Evolutionary conservation across 2,329 filamentous ascomycete species (phyloP).

Genomic region (Xylaria sp.): DNA sequence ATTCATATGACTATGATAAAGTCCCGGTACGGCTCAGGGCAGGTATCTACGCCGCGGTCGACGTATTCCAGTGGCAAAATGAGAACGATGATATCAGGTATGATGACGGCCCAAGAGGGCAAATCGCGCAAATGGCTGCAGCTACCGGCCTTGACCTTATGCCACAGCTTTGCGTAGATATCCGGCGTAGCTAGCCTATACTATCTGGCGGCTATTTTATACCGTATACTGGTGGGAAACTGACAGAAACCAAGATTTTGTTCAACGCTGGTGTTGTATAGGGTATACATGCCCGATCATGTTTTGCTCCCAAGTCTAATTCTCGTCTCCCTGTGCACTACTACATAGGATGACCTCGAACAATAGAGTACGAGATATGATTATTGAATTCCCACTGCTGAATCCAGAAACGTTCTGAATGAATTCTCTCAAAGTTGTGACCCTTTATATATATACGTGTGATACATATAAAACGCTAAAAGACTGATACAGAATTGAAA

Average conservation of each 20-base stretch:
- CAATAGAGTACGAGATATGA: not conserved
- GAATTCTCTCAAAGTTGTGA: not conserved
- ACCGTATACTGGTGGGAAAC: not conserved
- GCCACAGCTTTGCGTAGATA: conserved; percentile 65
- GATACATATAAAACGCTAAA: not conserved
- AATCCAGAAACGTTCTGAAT: not conserved
- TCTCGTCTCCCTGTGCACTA: not conserved
- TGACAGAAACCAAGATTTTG: too few species aligned
- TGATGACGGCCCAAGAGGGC: conserved; percentile 61
- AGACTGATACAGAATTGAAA: not conserved
- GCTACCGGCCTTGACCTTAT: conserved; percentile 70
- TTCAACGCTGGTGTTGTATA: not conserved
- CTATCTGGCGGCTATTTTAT: not conserved
- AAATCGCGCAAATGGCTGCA: conserved; percentile 74
- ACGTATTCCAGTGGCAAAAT: conserved; percentile 65
- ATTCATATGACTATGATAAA: conserved; percentile 65
- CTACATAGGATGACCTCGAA: not conserved
- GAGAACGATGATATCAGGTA: conserved; percentile 59
- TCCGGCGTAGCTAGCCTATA: conserved; percentile 19
- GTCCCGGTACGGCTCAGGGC: conserved; percentile 63
- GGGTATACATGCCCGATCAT: not conserved
- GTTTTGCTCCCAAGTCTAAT: not conserved
- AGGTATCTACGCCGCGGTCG: conserved; percentile 42
- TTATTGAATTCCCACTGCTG: not conserved
- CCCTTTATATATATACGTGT: not conserved